Percentiles rank a stretch among this genome's conserved stretches.
phyloP scores from a whole-genome alignment of 495 filamentous ascomycete genomes.

The Trypethelium eluteriae region DNA sequence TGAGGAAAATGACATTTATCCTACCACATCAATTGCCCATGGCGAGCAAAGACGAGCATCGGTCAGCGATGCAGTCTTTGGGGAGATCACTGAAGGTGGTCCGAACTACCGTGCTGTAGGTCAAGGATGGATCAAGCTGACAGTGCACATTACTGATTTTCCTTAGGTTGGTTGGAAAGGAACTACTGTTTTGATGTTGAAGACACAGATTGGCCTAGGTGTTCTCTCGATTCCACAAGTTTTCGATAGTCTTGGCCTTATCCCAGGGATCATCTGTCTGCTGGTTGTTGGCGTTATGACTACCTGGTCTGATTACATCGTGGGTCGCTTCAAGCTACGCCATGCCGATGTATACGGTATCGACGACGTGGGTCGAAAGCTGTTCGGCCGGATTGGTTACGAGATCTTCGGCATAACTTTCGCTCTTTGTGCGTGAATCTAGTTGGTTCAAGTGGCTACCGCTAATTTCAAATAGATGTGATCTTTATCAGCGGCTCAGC shows the following conservation, averaged over 20 bases:
- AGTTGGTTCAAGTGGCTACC: background rate
- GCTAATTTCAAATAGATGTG: constrained; percentile 25
- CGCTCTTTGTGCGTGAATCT: constrained; percentile 12
- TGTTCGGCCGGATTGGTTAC: constrained; percentile 16
- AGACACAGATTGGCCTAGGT: constrained; percentile 16
- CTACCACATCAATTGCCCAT: background rate
- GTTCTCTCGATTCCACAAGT: constrained; percentile 13
- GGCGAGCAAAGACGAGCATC: constrained; percentile 4
- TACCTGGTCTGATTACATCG: constrained; percentile 17
- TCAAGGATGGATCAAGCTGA: background rate
- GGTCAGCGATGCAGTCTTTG: constrained; percentile 12
- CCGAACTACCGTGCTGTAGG: constrained; percentile 17
- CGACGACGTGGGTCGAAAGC: constrained; percentile 15
- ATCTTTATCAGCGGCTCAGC: constrained; percentile 38
- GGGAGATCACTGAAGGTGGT: constrained; percentile 14
- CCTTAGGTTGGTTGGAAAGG: constrained; percentile 14
- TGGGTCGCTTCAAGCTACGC: constrained; percentile 14
- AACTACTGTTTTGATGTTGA: constrained; percentile 14
- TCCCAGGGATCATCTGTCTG: constrained; percentile 14
- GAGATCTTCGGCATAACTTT: constrained; percentile 18
- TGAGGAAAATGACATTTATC: constrained; percentile 1
- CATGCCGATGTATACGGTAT: constrained; percentile 20
- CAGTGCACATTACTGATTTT: constrained; percentile 9
- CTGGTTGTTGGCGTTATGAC: constrained; percentile 12
- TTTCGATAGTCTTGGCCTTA: constrained; percentile 12